Conservation (phyloP, 139 green algal genomes). For the Desmodesmus armatus region DNA sequence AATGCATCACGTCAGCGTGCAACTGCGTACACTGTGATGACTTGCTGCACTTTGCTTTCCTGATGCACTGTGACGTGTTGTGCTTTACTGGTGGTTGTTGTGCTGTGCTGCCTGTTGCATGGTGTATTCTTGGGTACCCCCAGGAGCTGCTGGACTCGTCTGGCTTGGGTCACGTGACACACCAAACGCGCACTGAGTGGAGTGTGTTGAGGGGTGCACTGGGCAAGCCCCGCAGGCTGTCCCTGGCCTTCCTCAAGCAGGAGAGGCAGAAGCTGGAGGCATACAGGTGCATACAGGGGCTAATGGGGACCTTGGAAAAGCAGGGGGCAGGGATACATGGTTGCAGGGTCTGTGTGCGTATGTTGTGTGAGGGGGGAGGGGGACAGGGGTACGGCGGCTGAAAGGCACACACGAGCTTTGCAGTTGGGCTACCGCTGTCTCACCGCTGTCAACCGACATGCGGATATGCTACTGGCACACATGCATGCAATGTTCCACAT, state of each 20-base stretch:
- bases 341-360: too few species aligned
- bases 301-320: too few species aligned
- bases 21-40: too few species aligned
- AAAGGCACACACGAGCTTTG: too few species aligned
- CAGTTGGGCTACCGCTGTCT: too few species aligned
- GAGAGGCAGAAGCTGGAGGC: constrained; percentile 68
- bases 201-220: constrained; percentile 56
- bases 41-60: background rate
- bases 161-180: constrained; percentile 35
- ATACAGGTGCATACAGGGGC: constrained; percentile 58
- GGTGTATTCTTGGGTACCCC: background rate
- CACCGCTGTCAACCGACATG: too few species aligned
- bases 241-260: constrained; percentile 76
- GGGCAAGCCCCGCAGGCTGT: constrained; percentile 76
- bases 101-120: background rate
- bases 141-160: constrained; percentile 26
- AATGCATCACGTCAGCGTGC: too few species aligned
- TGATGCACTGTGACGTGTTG: background rate
- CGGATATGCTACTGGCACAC: too few species aligned
- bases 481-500: background rate
- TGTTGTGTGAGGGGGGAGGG: too few species aligned
- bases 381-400: too few species aligned
- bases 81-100: background rate
- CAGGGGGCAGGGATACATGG: too few species aligned
- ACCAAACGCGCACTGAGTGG: constrained; percentile 75